These are phyloP conservation scores for Cercis canadensis DNA, from an alignment of 306 rosid genomes.

Conservation along the genomic window DNA sequence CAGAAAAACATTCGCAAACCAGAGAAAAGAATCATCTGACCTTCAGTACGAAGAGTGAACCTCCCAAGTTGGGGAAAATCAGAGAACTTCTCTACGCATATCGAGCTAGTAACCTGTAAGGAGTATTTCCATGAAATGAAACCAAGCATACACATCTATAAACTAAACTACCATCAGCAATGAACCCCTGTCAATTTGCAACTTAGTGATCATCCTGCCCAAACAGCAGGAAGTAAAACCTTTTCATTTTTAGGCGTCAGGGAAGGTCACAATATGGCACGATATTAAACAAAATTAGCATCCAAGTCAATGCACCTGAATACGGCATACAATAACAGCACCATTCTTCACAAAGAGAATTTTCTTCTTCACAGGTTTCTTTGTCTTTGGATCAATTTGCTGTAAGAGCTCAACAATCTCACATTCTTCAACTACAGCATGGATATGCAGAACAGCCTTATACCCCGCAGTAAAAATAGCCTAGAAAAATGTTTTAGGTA, in stretches of 20 bases:
- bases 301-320: slow-evolving; percentile 71
- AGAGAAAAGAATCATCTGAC: slow-evolving; percentile 42
- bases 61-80: slow-evolving; percentile 93
- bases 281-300: not conserved
- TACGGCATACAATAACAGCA: slow-evolving; percentile 77
- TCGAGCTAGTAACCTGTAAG: slow-evolving; percentile 66
- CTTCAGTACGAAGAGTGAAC: slow-evolving; percentile 98
- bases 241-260: not conserved
- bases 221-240: slow-evolving; percentile 4
- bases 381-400: slow-evolving; percentile 92
- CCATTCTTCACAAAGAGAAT: slow-evolving; percentile 92
- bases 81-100: slow-evolving; percentile 83
- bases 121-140: slow-evolving; percentile 25
- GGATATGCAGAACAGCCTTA: slow-evolving; percentile 94
- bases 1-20: slow-evolving; percentile 13
- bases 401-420: slow-evolving; percentile 90
- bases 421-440: slow-evolving; percentile 95
- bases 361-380: slow-evolving; percentile 82
- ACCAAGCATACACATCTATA: not conserved
- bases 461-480: slow-evolving; percentile 99
- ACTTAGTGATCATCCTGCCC: not conserved
- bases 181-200: slow-evolving; percentile 6
- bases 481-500: slow-evolving; percentile 40
- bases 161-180: slow-evolving; percentile 9
- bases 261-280: not conserved